Conservation (phyloP, 768 basidiomycete species). For the Boletus tomentosulus region DNA sequence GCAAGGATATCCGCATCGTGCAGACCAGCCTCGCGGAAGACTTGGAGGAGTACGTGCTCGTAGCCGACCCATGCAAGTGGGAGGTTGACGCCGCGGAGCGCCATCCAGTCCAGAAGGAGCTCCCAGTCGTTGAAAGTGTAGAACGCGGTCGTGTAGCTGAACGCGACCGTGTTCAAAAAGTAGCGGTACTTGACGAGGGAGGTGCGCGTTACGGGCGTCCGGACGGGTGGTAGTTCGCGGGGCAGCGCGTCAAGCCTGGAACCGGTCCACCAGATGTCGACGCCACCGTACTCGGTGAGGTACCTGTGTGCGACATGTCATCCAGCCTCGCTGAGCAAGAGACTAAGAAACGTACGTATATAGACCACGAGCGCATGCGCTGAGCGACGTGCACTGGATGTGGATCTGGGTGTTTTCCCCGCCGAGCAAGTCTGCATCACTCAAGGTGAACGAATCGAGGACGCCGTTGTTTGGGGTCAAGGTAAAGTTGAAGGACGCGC, state of each 20-base stretch:
- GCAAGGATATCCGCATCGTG: slow-evolving; percentile 30
- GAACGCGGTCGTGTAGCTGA: slow-evolving; percentile 38
- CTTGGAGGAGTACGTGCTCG: slow-evolving; percentile 34
- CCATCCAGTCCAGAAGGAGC: slow-evolving; percentile 15
- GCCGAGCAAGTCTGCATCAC: slow-evolving; percentile 16
- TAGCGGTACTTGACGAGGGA: slow-evolving; percentile 38
- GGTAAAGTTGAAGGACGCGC: slow-evolving; percentile 29
- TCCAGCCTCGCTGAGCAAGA: background rate
- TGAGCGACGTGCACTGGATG: slow-evolving; percentile 23
- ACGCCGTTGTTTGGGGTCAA: slow-evolving; percentile 17
- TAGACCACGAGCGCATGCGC: slow-evolving; percentile 36
- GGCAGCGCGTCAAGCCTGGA: slow-evolving; percentile 35
- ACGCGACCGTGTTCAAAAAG: slow-evolving; percentile 34
- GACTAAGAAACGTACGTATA: slow-evolving; percentile 29
- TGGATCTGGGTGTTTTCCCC: too few relatives aligned
- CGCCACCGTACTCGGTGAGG: slow-evolving; percentile 22
- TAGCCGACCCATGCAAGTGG: slow-evolving; percentile 42
- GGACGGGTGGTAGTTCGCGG: slow-evolving; percentile 26
- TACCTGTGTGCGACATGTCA: slow-evolving; percentile 22
- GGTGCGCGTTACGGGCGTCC: slow-evolving; percentile 27
- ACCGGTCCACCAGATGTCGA: slow-evolving; percentile 44
- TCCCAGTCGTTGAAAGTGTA: slow-evolving; percentile 39
- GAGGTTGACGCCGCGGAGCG: slow-evolving; percentile 5
- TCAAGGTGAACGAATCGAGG: slow-evolving; percentile 32
- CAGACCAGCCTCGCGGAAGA: slow-evolving; percentile 37